Evolutionary conservation across 2,329 filamentous ascomycete genomes (phyloP).

Genomic region (Hyphodiscus sp.): DNA sequence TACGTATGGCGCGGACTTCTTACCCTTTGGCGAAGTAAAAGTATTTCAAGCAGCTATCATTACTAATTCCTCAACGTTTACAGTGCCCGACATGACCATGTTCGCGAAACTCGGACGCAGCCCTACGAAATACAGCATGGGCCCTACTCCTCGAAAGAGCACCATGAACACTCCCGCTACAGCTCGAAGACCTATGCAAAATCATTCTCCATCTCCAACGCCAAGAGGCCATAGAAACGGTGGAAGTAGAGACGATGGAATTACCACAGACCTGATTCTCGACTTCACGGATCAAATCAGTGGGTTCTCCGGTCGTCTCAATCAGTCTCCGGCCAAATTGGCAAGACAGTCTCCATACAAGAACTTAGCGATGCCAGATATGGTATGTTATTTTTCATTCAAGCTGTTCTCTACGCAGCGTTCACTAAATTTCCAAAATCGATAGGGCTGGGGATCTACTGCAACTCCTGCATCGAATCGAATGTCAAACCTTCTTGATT

Average conservation of each 20-base stretch:
- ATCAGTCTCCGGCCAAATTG: slow-evolving; percentile 42
- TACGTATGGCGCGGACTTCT: background rate
- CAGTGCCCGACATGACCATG: slow-evolving; percentile 75
- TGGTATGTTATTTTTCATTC: slow-evolving; percentile 2
- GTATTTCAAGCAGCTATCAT: background rate
- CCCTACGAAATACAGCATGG: slow-evolving; percentile 46
- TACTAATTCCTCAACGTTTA: background rate
- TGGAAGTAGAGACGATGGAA: slow-evolving; percentile 31
- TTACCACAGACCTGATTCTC: slow-evolving; percentile 72
- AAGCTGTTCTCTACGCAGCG: no score
- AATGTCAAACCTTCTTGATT: slow-evolving; percentile 72
- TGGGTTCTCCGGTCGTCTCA: slow-evolving; percentile 38
- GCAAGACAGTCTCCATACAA: slow-evolving; percentile 40
- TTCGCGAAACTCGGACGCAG: slow-evolving; percentile 69
- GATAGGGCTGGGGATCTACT: background rate
- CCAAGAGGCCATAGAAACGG: slow-evolving; percentile 31
- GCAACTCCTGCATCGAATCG: slow-evolving; percentile 23
- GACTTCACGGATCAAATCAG: slow-evolving; percentile 82
- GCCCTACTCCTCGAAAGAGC: slow-evolving; percentile 31
- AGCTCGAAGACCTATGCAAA: slow-evolving; percentile 19
- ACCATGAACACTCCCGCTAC: slow-evolving; percentile 26
- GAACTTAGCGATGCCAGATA: slow-evolving; percentile 20
- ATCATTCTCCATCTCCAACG: slow-evolving; percentile 32
- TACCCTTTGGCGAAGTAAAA: background rate
- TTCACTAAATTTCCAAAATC: no score